Evolutionary conservation across 116 monocot genomes (phyloP), one percentile per base, ranked within the genome.

Genomic region (Papilionanthe hybrid): DNA sequence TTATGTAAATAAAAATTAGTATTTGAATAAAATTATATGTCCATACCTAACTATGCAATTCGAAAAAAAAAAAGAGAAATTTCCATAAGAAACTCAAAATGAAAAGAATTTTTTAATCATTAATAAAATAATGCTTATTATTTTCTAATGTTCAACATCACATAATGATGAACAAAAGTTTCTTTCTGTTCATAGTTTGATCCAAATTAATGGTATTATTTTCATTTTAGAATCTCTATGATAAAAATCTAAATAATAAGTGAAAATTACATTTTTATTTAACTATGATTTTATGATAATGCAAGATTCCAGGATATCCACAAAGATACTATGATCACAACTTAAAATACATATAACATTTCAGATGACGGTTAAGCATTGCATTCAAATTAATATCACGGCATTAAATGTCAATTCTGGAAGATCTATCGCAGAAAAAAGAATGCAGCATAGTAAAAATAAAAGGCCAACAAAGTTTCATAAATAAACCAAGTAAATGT

Each of bases 401-500:
- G 44, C 22, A 41, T 30, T 53, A 25, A 25, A 55, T 20, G 25
- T 12, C 22, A 37, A 73, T 55, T 41, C 20, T 72, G 19, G 53
- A 22, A 53, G 15, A 53, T 48, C 9, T 60, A 28, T 22, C 10
- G 7, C 78, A 78, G 11, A 20, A 63, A 60, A 42, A 63, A 55
- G 43, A 2, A 73, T 73, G 42, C n/a, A 73, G 0, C 1, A 68
- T 22, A 29, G 69, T 48, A 10, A 68, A 29, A 69, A 3, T 30
- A 15, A 47, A 37, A 81, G 7, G 37, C 30, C 30, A 29, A 55
- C 22, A 75, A 42, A 29, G 48, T 80, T 78, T 17, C 19, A 55
- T 32, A 55, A 82, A 25, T 72, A 10, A 75, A 53, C 42, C 15
- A 49, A 82, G 28, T 23, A 53, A n/a, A 53, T 18, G 22, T 45